Evolutionary conservation across 2,329 filamentous ascomycete genomes (phyloP).

Genomic region (Pseudocercospora fuligena): DNA sequence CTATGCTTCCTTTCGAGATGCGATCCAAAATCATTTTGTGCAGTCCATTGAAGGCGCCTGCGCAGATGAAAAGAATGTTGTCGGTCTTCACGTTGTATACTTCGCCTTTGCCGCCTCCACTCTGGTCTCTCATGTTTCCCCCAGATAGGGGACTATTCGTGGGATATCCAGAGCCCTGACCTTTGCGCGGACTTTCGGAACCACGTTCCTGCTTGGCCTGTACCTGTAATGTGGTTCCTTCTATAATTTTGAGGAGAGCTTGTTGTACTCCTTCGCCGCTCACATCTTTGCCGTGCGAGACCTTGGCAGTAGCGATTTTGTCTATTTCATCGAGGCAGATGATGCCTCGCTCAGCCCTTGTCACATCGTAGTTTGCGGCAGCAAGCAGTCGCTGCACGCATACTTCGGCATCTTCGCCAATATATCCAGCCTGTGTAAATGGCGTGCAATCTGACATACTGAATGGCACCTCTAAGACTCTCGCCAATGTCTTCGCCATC

Average conservation of each 20-base stretch:
- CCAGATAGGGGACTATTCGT: slow-evolving; percentile 45
- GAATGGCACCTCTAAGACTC: slow-evolving; percentile 92
- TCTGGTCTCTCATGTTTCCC: slow-evolving; percentile 37
- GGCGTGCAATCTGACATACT: slow-evolving; percentile 95
- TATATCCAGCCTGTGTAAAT: slow-evolving; percentile 95
- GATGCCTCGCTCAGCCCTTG: slow-evolving; percentile 85
- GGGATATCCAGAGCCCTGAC: slow-evolving; percentile 34
- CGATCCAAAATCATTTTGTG: slow-evolving; percentile 86
- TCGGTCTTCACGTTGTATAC: slow-evolving; percentile 82
- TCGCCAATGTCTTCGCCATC: slow-evolving; percentile 89
- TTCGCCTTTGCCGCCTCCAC: slow-evolving; percentile 55
- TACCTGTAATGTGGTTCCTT: slow-evolving; percentile 90
- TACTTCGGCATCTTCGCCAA: slow-evolving; percentile 95
- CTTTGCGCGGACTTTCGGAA: slow-evolving; percentile 29
- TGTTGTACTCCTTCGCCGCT: slow-evolving; percentile 97
- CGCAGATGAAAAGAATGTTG: slow-evolving; percentile 97
- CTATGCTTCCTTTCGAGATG: slow-evolving; percentile 84
- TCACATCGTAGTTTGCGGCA: slow-evolving; percentile 86
- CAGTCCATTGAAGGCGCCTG: slow-evolving; percentile 90
- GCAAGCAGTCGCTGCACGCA: slow-evolving; percentile 90
- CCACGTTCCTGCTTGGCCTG: slow-evolving; percentile 78
- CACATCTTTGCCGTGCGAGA: slow-evolving; percentile 88
- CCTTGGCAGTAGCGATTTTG: slow-evolving; percentile 89
- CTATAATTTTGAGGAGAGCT: slow-evolving; percentile 91
- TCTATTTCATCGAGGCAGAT: slow-evolving; percentile 97